Evolutionary conservation across 345 rosid genomes (phyloP).

Genomic region (Hevea brasiliensis): DNA sequence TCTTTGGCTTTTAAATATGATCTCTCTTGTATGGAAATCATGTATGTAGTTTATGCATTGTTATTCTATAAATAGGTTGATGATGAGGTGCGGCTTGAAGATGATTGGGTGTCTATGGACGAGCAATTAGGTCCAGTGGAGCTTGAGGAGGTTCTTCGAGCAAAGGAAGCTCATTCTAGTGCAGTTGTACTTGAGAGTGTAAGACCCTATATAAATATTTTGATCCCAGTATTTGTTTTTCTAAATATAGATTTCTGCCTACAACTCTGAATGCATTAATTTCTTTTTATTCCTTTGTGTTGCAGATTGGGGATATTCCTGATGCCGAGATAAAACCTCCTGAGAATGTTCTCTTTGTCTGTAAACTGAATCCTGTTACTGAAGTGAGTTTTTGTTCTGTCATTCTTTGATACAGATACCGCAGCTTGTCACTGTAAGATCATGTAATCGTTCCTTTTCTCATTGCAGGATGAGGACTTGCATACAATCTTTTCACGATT

Average conservation of each 20-base stretch:
- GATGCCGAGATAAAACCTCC: constrained; percentile 92
- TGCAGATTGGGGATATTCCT: constrained; percentile 70
- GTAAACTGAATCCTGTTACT: constrained; percentile 96
- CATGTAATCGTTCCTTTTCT: constrained; percentile 15
- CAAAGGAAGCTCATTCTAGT: constrained; percentile 83
- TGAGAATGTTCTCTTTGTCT: constrained; percentile 90
- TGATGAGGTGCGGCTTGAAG: constrained; percentile 87
- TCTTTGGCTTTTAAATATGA: background rate
- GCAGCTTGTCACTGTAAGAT: constrained; percentile 9
- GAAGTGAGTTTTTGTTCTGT: constrained; percentile 60
- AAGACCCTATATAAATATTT: constrained; percentile 32
- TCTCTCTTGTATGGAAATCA: constrained; percentile 13
- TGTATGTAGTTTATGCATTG: background rate
- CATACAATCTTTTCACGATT: constrained; percentile 94
- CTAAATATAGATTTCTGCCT: constrained; percentile 13
- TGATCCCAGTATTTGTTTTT: constrained; percentile 13
- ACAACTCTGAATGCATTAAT: background rate
- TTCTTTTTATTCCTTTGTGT: constrained; percentile 14
- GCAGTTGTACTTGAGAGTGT: constrained; percentile 98
- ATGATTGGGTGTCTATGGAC: constrained; percentile 98
- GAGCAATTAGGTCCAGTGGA: constrained; percentile 65
- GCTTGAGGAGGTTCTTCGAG: constrained; percentile 74
- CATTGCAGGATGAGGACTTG: constrained; percentile 88
- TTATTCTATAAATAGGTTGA: constrained; percentile 46
- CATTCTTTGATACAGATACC: background rate